Conservation (phyloP, 371 early-diverging fungal species). For the Rhizomucor miehei region DNA sequence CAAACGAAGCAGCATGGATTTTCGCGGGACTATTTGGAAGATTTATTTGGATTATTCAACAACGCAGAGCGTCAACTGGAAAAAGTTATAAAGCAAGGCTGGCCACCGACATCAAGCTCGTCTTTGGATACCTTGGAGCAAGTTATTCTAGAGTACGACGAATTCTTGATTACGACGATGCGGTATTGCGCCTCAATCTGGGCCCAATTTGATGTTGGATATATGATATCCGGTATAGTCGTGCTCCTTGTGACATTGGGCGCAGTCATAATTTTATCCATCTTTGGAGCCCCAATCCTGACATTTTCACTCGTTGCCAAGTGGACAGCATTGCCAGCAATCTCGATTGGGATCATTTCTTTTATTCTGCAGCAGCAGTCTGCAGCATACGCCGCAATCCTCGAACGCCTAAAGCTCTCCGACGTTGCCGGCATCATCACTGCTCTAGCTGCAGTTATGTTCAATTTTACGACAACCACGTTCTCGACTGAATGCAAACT, state of each 20-base stretch:
- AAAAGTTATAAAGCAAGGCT: too few relatives aligned
- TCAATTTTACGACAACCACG: not conserved
- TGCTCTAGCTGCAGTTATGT: not conserved
- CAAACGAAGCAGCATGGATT: slow-evolving; percentile 36
- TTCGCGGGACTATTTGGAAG: slow-evolving; percentile 17
- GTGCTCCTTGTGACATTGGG: slow-evolving; percentile 28
- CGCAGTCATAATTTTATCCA: slow-evolving; percentile 1
- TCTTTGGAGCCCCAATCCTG: not conserved
- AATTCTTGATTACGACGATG: slow-evolving; percentile 65
- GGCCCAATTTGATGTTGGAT: slow-evolving; percentile 86
- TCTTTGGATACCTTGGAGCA: slow-evolving; percentile 20
- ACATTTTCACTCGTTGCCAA: not conserved
- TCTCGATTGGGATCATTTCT: not conserved
- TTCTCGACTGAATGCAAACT: not conserved
- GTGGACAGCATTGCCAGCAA: not conserved
- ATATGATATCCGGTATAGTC: slow-evolving; percentile 61
- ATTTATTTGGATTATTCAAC: slow-evolving; percentile 21
- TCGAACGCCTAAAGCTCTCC: too few relatives aligned
- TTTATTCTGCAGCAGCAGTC: not conserved
- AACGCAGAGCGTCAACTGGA: slow-evolving; percentile 11
- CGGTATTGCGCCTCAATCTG: slow-evolving; percentile 78
- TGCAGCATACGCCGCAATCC: too few relatives aligned
- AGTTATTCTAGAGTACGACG: slow-evolving; percentile 48
- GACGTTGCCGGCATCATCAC: not conserved
- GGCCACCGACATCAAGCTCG: too few relatives aligned